Evolutionary conservation across 306 rosid genomes (phyloP).

Genomic region (Prinsepia uniflora): DNA sequence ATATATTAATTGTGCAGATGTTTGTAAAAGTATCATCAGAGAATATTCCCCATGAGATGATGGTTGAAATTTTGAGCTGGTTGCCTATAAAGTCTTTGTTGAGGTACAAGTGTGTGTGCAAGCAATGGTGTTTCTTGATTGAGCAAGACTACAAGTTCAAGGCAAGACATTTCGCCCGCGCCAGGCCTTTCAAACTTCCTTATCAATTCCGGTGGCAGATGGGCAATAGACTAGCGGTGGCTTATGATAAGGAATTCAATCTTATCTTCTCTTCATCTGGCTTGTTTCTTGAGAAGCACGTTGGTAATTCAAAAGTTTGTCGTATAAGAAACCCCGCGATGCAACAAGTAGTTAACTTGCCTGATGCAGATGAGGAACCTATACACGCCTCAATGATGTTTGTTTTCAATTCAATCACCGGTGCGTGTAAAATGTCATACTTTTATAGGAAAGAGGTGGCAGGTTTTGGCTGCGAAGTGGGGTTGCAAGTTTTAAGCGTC

Average conservation of each 20-base stretch:
- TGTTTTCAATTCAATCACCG: not conserved
- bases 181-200: not conserved
- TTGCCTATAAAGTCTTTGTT: not conserved
- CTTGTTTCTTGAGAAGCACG: not conserved
- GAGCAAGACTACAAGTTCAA: not conserved
- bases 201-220: not conserved
- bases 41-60: not conserved
- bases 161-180: not conserved
- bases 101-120: slow-evolving; percentile 1
- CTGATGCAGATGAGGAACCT: not conserved
- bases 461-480: no score
- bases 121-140: not conserved
- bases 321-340: slow-evolving; percentile 2
- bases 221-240: no score
- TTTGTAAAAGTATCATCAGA: not conserved
- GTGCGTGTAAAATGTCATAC: slow-evolving; percentile 1
- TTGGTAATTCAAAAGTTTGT: not conserved
- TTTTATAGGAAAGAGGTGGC: no score
- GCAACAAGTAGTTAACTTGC: not conserved
- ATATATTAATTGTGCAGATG: no score
- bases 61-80: slow-evolving; percentile 9
- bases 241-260: not conserved
- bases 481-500: not conserved
- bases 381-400: not conserved
- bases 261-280: not conserved